Evolutionary conservation across 257 asterid species (phyloP), one percentile per base, ranked within the genome.

Genomic region (Sherardia arvensis): DNA sequence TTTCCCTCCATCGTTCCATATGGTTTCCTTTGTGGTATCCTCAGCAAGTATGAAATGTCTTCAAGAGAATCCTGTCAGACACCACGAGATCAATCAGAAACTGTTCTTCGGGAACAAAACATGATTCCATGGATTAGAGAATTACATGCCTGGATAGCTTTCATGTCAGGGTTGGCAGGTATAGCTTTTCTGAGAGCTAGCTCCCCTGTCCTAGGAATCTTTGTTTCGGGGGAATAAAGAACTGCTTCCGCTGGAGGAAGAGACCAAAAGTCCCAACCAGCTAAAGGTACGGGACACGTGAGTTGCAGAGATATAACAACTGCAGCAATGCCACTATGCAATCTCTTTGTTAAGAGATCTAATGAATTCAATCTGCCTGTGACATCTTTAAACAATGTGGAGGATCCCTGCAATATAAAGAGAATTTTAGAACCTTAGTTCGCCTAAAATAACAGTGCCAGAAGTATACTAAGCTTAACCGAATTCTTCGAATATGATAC

Each of bases 11-110:
- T 92, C 0, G 99, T 89, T 64, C 97, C 99, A 73, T 70, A 92
- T 71, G 97, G 99, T 77, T 92, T 92, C 66, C 99, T 78, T 66
- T 92, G 99, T 69, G 99, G 99, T 71, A 92, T 92, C 77, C 99
- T 82, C 26, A 92, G 87, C 95, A 92, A 80, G 85, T 92, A 92
- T 4, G 96, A 89, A 74, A 92, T 78, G 62, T 92, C 99, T 84
- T 92, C 99, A 63, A 89, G 81, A 64, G 99, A 89, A 53, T 87
- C 93, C 99, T 92, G 73, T 8, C 47, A 66, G 51, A 69, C 23
- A 71, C 59, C 66, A 55, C n/a, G 53, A 64, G 28, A 65, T 1
- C 30, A 4, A 33, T 38, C 38, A 66, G 51, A 57, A 0, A 18
- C 33, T 21, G 17, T 40, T 3, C 9, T 61, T 55, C 18, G 47